Evolutionary conservation across 164 flowering plant genomes (phyloP).

Genomic region (Nelumbo lutea): DNA sequence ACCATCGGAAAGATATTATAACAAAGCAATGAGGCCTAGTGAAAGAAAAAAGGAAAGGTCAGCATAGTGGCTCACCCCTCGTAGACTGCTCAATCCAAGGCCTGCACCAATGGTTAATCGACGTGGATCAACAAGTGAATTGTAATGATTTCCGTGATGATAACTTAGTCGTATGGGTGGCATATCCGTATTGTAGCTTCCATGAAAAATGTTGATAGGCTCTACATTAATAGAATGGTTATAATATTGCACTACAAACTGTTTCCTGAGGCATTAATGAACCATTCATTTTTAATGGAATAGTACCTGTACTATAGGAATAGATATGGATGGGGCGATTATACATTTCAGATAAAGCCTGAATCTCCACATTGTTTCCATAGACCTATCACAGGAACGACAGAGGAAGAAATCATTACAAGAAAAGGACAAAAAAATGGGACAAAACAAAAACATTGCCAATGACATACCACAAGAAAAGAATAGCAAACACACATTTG

Average conservation of each 20-base stretch:
- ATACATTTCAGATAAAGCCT: conserved; percentile 92
- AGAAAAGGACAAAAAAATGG: not conserved
- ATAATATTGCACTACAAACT: not conserved
- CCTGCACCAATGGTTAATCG: conserved; percentile 89
- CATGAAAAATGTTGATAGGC: conserved; percentile 95
- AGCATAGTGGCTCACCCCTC: conserved; percentile 52
- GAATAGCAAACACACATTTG: not conserved
- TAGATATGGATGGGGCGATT: conserved; percentile 96
- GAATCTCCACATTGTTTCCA: conserved; percentile 97
- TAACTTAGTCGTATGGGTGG: conserved; percentile 91
- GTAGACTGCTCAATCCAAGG: conserved; percentile 90
- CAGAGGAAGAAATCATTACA: not conserved
- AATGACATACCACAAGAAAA: not conserved
- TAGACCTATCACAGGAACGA: conserved; percentile 57
- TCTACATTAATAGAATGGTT: conserved; percentile 41
- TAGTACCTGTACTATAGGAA: conserved; percentile 84
- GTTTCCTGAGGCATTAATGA: not conserved
- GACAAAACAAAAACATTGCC: not conserved
- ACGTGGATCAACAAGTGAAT: conserved; percentile 96
- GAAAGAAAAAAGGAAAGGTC: not conserved
- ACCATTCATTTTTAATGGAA: conserved; percentile 2
- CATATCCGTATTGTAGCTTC: conserved; percentile 75
- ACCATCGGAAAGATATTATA: not conserved
- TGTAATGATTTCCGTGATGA: conserved; percentile 98
- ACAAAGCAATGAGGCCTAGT: not conserved